Base-by-base conservation (phyloP, 1,284 basidiomycete species). In the Fomitopsis palustris region DNA sequence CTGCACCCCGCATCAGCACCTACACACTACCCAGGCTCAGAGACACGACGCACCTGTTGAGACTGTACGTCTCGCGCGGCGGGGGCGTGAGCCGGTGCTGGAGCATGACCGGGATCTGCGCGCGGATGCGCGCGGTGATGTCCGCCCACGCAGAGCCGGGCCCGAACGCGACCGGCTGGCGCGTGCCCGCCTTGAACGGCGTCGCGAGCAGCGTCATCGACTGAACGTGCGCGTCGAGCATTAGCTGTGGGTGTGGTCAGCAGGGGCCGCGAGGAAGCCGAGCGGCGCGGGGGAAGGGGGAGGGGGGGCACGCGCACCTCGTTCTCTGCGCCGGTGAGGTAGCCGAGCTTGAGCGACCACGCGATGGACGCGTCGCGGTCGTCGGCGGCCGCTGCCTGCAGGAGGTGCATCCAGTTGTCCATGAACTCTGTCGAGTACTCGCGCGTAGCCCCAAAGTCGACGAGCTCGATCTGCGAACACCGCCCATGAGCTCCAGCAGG, bases 401-500 rank as follows among this genome's bases (percentile, higher is more conserved):
- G 81, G 21, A 98, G 81, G 29, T 79, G 78, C 62, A 93, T 81
- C 94, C 95, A 99, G 57, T 81, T 79, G 72, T 96, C 90, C 77
- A 98, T 96, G 70, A 99, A 99, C 61, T 83, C 81, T 64, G 87
- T 87, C 1, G 85, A 82, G 75, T 98, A 99, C 64, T 87, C 87
- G 41, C 96, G 82, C 0, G 93, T 94, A 2, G 97, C 96, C 25
- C 96, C 97, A 67, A 99, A 98, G 75, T 99, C 96, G 60, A 99
- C 93, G 21, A 99, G 79, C 67, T 95, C 92, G 54, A 98, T 80
- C 85, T 91, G 63, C 17, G 1, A 2, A 1, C 23, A 35, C n/a
- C n/a, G n/a, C 1, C 35, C 27, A 14, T 29, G 23, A 33, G 23
- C 10, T 17, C 3, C 51, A 7, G 16, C 10, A 58, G 33, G 17